These are phyloP conservation scores for Parafenestella ontariensis DNA, from an alignment of 2,329 filamentous ascomycete species.

Conservation along the genomic window DNA sequence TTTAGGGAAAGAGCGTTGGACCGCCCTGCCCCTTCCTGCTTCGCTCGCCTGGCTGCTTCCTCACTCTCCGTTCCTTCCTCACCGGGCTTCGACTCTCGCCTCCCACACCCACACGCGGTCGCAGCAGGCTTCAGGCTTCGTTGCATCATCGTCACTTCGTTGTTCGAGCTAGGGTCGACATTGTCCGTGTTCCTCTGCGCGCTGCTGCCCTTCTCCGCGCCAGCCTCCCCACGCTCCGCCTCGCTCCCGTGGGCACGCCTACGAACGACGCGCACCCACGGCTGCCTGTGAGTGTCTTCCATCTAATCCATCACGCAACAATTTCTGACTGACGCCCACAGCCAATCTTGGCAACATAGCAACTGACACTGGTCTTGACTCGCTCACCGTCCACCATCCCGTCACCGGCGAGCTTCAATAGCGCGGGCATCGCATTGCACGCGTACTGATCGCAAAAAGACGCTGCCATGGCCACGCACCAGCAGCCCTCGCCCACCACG, in stretches of 20 bases:
- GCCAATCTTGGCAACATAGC: constrained; percentile 1
- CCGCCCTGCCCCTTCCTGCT: constrained; percentile 31
- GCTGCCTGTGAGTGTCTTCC: constrained; percentile 8
- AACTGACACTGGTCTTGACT: constrained; percentile 3
- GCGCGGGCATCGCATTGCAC: constrained; percentile 19
- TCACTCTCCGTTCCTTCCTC: constrained; percentile 29
- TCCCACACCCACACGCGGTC: constrained; percentile 14
- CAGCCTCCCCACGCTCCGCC: constrained; percentile 33
- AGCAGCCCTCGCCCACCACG: constrained; percentile 81
- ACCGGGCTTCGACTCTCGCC: constrained; percentile 24
- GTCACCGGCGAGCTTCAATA: constrained; percentile 16
- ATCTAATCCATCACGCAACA: constrained; percentile 3
- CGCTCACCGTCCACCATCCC: constrained; percentile 9
- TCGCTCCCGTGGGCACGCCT: constrained; percentile 16
- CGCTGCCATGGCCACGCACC: constrained; percentile 69
- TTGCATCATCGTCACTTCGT: constrained; percentile 5
- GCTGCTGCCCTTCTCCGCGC: constrained; percentile 34
- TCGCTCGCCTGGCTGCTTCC: constrained; percentile 27
- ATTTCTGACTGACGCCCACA: constrained; percentile 2
- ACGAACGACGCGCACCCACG: constrained; percentile 24
- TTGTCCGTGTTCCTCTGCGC: constrained; percentile 26
- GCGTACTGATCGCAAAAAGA: constrained; percentile 10
- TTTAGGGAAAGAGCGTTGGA: constrained; percentile 31
- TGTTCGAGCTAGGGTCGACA: constrained; percentile 15
- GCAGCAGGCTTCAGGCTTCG: constrained; percentile 16